These are phyloP conservation scores for Cercospora brassicicola DNA, from an alignment of 2,329 filamentous ascomycete species.

Conservation along the genomic window DNA sequence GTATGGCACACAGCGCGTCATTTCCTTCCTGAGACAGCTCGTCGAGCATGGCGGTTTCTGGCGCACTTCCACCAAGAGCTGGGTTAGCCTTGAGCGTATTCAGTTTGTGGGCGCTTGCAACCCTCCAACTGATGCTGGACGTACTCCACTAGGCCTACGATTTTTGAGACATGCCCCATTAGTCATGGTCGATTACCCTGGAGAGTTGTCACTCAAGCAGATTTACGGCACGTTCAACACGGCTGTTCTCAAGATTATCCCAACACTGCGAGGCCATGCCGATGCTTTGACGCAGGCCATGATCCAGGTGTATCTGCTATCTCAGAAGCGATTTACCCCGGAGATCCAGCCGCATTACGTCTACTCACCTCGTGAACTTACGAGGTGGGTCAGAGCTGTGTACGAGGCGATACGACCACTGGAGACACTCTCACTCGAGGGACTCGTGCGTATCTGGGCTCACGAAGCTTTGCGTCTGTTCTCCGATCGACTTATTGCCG, in stretches of 20 bases:
- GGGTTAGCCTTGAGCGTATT: constrained; percentile 96
- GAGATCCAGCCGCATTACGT: constrained; percentile 98
- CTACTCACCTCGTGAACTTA: constrained; percentile 97
- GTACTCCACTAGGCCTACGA: constrained; percentile 86
- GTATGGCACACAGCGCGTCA: constrained; percentile 95
- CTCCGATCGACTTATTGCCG: constrained; percentile 91
- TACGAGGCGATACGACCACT: constrained; percentile 95
- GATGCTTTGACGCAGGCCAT: constrained; percentile 94
- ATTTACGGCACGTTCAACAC: constrained; percentile 99
- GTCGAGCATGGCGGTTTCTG: constrained; percentile 99
- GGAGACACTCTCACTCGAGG: constrained; percentile 83
- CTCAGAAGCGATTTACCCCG: constrained; percentile 89
- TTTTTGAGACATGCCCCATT: constrained; percentile 97
- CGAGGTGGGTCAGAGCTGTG: constrained; percentile 93
- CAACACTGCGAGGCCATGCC: constrained; percentile 88
- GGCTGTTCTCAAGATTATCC: constrained; percentile 94
- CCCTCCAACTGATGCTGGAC: constrained; percentile 92
- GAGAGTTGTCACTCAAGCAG: constrained; percentile 88
- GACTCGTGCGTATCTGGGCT: constrained; percentile 94
- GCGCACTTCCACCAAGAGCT: constrained; percentile 94
- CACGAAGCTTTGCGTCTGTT: constrained; percentile 95
- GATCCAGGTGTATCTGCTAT: constrained; percentile 94
- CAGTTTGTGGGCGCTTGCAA: constrained; percentile 99
- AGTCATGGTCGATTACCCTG: constrained; percentile 99
- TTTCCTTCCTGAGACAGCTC: constrained; percentile 93